Conservation (phyloP, 331 rosid species). For the Erythrophleum ivorense region DNA sequence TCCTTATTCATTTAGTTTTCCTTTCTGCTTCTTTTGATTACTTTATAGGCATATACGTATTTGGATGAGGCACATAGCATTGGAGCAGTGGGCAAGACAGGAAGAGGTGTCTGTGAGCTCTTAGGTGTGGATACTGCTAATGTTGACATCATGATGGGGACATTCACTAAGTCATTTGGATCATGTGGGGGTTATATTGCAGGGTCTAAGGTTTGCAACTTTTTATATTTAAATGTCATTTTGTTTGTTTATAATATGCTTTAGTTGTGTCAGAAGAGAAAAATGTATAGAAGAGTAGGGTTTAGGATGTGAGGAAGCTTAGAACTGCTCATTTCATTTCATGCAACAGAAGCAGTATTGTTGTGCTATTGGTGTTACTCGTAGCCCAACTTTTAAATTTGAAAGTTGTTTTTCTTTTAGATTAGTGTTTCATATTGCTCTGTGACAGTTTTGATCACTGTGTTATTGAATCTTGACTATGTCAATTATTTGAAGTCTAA, state of each 20-base stretch:
- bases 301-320: too few species aligned
- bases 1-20: not conserved
- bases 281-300: not conserved
- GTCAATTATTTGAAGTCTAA: not conserved
- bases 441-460: not conserved
- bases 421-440: not conserved
- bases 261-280: not conserved
- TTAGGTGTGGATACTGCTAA: slow-evolving; percentile 89
- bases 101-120: slow-evolving; percentile 95
- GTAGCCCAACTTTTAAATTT: not conserved
- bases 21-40: not conserved
- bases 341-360: not conserved
- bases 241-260: not conserved
- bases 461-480: too few species aligned
- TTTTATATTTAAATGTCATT: not conserved
- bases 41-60: slow-evolving; percentile 61
- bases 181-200: slow-evolving; percentile 87
- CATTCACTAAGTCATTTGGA: too few species aligned
- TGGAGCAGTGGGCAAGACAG: slow-evolving; percentile 95
- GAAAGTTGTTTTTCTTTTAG: not conserved
- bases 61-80: slow-evolving; percentile 94
- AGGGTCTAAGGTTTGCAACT: slow-evolving; percentile 69
- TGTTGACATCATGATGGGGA: slow-evolving; percentile 55
- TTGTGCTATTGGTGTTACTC: not conserved
- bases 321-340: not conserved